phyloP scores from a whole-genome alignment of 768 basidiomycete species.

The Xanthoconium purpureum region DNA sequence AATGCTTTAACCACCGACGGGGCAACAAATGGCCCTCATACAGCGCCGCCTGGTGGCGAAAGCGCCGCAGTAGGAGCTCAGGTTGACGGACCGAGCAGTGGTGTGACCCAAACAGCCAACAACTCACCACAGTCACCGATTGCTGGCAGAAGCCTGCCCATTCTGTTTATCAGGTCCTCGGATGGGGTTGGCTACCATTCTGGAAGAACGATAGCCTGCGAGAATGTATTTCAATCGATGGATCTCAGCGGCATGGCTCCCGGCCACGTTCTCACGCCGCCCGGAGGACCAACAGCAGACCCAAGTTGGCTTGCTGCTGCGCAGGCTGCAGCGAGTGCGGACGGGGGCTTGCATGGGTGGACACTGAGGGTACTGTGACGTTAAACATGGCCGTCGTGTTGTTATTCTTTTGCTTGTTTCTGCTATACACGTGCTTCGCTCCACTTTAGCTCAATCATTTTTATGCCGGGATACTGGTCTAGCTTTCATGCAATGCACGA shows the following conservation, averaged over 20 bases:
- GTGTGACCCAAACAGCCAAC: constrained; percentile 19
- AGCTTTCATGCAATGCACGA: background rate
- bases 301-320: constrained; percentile 73
- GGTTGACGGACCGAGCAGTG: constrained; percentile 26
- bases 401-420: constrained; percentile 28
- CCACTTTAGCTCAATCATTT: constrained; percentile 9
- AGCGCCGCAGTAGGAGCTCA: constrained; percentile 25
- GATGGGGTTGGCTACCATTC: constrained; percentile 92
- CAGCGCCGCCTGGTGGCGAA: constrained; percentile 27
- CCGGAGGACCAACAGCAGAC: constrained; percentile 47
- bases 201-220: constrained; percentile 77
- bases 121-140: constrained; percentile 47
- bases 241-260: constrained; percentile 52
- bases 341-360: constrained; percentile 73
- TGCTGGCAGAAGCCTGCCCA: constrained; percentile 65
- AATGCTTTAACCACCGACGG: constrained; percentile 35
- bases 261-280: constrained; percentile 44
- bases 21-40: constrained; percentile 36
- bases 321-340: constrained; percentile 62
- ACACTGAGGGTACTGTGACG: constrained; percentile 72
- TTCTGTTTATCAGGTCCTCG: constrained; percentile 75
- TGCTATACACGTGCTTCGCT: constrained; percentile 25
- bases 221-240: constrained; percentile 72
- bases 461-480: constrained; percentile 10
- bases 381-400: constrained; percentile 18